Evolutionary conservation across 1,284 basidiomycete genomes (phyloP).

Genomic region (Sporisorium sorghi): DNA sequence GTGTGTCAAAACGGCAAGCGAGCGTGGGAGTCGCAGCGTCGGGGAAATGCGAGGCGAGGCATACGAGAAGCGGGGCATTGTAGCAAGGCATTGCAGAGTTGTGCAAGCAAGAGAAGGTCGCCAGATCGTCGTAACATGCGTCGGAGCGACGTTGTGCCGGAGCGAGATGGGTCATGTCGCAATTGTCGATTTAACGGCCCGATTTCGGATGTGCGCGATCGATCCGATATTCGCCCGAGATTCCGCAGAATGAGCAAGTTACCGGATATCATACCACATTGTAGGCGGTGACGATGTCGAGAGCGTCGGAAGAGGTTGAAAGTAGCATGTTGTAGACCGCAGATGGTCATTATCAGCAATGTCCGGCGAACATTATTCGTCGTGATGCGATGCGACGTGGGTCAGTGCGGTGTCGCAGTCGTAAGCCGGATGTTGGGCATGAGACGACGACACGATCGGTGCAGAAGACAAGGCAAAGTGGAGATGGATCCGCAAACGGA

Average conservation of each 20-base stretch:
- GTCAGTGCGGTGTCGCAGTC: neutral
- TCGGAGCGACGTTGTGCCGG: neutral
- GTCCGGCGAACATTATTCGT: neutral
- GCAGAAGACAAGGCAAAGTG: neutral
- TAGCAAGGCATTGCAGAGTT: neutral
- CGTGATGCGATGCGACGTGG: neutral
- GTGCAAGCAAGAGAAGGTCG: neutral
- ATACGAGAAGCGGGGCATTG: neutral
- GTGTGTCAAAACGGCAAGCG: neutral
- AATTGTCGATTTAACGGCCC: neutral
- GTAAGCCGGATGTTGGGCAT: neutral
- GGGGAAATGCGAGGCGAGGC: neutral
- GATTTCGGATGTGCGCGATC: neutral
- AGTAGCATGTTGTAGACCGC: neutral
- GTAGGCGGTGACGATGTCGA: neutral
- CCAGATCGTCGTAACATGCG: neutral
- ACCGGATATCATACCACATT: neutral
- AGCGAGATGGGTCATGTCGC: slow-evolving; percentile 2
- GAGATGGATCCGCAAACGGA: neutral
- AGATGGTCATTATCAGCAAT: neutral
- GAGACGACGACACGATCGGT: neutral
- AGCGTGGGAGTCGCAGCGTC: neutral
- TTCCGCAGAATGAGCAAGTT: neutral
- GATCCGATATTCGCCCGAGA: slow-evolving; percentile 11
- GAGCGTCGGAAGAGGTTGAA: neutral